A percentile compares a stretch with the other conserved stretches of the same genome.
Conservation (phyloP, 2,329 filamentous ascomycete species). For the Chrysoporthe puriensis region DNA sequence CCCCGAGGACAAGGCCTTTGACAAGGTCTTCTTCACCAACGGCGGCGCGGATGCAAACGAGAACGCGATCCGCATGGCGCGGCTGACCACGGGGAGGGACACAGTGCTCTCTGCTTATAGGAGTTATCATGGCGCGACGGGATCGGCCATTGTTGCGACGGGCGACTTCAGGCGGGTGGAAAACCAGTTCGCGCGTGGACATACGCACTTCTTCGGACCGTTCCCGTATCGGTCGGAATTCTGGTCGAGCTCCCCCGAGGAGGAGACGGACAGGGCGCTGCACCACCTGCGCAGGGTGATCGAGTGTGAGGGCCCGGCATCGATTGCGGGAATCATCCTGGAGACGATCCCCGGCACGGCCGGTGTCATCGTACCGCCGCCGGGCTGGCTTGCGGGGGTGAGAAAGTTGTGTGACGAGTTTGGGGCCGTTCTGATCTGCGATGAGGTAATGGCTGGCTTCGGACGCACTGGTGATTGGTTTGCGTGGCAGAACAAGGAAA, state of each 20-base stretch:
- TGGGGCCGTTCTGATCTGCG: constrained; percentile 25
- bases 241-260: constrained; percentile 25
- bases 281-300: constrained; percentile 27
- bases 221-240: constrained; percentile 28
- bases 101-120: constrained; percentile 29
- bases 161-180: constrained; percentile 33
- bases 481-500: constrained; percentile 26
- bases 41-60: constrained; percentile 28
- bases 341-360: constrained; percentile 27
- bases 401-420: constrained; percentile 26
- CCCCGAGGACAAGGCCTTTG: constrained; percentile 13
- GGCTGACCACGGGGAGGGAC: constrained; percentile 26
- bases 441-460: constrained; percentile 29
- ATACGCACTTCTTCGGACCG: constrained; percentile 28
- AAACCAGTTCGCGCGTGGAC: constrained; percentile 28
- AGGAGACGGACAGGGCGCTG: constrained; percentile 25
- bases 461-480: constrained; percentile 27
- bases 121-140: constrained; percentile 34
- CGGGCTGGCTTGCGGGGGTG: constrained; percentile 25
- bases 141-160: constrained; percentile 29
- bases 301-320: constrained; percentile 24
- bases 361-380: constrained; percentile 24
- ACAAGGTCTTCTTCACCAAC: constrained; percentile 29
- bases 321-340: constrained; percentile 22
- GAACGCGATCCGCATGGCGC: constrained; percentile 28